phyloP scores from a whole-genome alignment of 2,329 filamentous ascomycete species.

The Alternaria sp. region DNA sequence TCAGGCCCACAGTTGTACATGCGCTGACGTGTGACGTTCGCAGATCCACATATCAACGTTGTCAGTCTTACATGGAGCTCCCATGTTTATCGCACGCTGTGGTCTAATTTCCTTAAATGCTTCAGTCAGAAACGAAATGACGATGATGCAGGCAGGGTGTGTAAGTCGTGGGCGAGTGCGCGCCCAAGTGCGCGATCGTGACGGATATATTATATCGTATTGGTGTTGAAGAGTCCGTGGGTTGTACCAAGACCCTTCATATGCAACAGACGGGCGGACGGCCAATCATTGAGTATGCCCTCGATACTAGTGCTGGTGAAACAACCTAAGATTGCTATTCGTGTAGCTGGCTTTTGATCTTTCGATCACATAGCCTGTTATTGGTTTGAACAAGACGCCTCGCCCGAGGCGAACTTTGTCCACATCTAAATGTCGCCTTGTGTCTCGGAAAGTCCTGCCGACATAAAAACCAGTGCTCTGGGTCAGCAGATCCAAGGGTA shows the following conservation, averaged over 20 bases:
- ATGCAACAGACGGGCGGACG: slow-evolving; percentile 1
- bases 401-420: slow-evolving; percentile 1
- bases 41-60: slow-evolving; percentile 19
- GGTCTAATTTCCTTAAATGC: slow-evolving; percentile 11
- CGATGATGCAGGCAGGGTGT: slow-evolving; percentile 20
- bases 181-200: slow-evolving; percentile 18
- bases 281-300: slow-evolving; percentile 15
- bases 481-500: slow-evolving; percentile 17
- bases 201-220: slow-evolving; percentile 39
- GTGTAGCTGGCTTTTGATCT: slow-evolving; percentile 12
- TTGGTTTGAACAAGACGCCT: slow-evolving; percentile 3
- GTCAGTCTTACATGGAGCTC: slow-evolving; percentile 17
- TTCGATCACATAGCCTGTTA: slow-evolving; percentile 10
- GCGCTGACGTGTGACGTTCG: slow-evolving; percentile 34
- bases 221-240: slow-evolving; percentile 19
- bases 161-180: slow-evolving; percentile 24
- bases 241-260: slow-evolving; percentile 21
- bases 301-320: slow-evolving; percentile 15
- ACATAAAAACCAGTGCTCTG: slow-evolving; percentile 14
- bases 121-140: slow-evolving; percentile 22
- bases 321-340: slow-evolving; percentile 10
- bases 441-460: slow-evolving; percentile 3
- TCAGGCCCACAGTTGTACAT: slow-evolving; percentile 21
- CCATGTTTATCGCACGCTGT: slow-evolving; percentile 19
- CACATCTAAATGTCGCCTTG: slow-evolving; percentile 1